A percentile compares a stretch with the other conserved stretches of the same genome.
Conservation (phyloP, 352 stramenopile species). For the Globisporangium takayamanum region DNA sequence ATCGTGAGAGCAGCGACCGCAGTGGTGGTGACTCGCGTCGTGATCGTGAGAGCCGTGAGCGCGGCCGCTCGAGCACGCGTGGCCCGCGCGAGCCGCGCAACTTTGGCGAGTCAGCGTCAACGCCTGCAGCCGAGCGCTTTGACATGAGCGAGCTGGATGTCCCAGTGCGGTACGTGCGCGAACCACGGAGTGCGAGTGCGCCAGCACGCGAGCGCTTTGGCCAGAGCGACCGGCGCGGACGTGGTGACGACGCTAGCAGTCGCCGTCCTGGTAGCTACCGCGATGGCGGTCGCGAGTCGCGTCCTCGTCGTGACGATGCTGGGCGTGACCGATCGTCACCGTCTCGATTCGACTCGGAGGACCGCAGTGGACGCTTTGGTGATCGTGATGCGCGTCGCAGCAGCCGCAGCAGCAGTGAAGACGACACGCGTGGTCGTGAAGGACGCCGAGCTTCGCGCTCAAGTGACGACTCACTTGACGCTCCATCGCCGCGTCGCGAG, state of each 20-base stretch:
- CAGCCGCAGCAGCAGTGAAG: not conserved
- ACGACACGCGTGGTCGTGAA: too few relatives aligned
- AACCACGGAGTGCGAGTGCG: not conserved
- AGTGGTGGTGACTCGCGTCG: not conserved
- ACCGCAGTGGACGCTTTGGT: constrained; percentile 1
- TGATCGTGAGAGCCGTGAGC: not conserved
- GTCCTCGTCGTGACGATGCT: constrained; percentile 4
- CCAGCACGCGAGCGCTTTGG: not conserved
- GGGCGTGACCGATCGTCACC: not conserved
- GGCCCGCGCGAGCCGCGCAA: constrained; percentile 9
- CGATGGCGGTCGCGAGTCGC: constrained; percentile 4
- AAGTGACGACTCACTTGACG: not conserved
- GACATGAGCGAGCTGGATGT: constrained; percentile 3
- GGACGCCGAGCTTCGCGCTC: too few relatives aligned
- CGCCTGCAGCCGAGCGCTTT: constrained; percentile 8
- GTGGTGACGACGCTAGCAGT: constrained; percentile 6
- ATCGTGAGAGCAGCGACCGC: not conserved
- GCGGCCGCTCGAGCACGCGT: not conserved
- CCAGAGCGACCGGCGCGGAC: constrained; percentile 1
- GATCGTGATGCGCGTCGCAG: not conserved
- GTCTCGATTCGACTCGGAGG: constrained; percentile 8
- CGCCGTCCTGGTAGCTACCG: constrained; percentile 11
- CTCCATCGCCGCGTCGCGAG: not conserved
- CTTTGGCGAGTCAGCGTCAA: constrained; percentile 12
- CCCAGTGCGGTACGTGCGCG: not conserved